These are phyloP conservation scores for Fagopyrum homotropicum DNA, from an alignment of 148 eudicot species.

Conservation along the genomic window DNA sequence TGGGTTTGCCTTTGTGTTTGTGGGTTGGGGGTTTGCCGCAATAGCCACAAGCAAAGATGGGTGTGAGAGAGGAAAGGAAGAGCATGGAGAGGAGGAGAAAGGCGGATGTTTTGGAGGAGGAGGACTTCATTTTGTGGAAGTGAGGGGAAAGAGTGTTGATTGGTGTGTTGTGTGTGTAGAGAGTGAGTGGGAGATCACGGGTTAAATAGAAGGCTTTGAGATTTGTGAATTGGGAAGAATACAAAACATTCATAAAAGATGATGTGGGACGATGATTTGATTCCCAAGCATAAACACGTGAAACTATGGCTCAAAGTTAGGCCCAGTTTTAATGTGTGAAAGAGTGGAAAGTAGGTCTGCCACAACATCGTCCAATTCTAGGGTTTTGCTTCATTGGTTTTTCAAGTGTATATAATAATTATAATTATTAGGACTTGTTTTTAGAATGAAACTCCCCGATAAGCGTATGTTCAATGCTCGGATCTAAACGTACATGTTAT, in stretches of 20 bases:
- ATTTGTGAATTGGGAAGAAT: not conserved
- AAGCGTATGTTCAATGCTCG: no score
- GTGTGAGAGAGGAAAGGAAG: slow-evolving; percentile 47
- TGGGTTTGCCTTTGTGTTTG: slow-evolving; percentile 7
- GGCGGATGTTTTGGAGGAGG: slow-evolving; percentile 36
- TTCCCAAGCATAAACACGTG: not conserved
- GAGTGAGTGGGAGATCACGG: not conserved
- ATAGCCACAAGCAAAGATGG: slow-evolving; percentile 47
- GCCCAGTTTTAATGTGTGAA: not conserved
- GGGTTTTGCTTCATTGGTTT: no score
- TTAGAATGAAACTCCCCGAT: no score
- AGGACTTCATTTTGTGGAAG: slow-evolving; percentile 36
- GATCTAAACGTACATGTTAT: no score
- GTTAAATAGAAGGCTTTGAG: slow-evolving; percentile 6
- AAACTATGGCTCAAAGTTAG: not conserved
- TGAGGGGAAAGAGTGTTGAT: not conserved
- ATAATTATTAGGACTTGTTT: no score
- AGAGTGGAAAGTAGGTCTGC: not conserved
- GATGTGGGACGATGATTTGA: not conserved
- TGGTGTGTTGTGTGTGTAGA: not conserved
- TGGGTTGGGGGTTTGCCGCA: slow-evolving; percentile 33
- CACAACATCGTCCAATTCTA: not conserved
- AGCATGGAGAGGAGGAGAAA: slow-evolving; percentile 62
- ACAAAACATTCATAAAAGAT: not conserved
- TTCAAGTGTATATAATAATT: no score